Evolutionary conservation across 2,329 filamentous ascomycete species (phyloP), one percentile per base, ranked within the genome.

Genomic region (Thielaviopsis euricoi): DNA sequence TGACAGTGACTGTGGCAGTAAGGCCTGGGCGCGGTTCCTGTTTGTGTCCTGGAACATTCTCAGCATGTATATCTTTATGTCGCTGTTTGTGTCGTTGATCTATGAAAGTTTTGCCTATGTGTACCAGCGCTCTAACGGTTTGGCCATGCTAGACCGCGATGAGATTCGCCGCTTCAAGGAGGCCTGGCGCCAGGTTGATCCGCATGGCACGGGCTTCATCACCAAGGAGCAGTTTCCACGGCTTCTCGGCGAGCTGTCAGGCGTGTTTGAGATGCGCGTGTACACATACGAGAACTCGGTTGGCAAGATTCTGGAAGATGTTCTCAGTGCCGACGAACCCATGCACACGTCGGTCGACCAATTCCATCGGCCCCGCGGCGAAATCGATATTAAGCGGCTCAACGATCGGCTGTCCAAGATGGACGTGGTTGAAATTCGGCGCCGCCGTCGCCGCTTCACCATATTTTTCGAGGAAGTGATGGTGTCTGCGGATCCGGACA

Each of bases 11-110:
- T 98, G 93, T 66, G 93, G 93, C 60, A 95, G 91, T 71, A 80
- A 83, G 55, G 79, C 82, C 46, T 98, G 93, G 89, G 89, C 93
- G 7, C 79, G 89, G 55, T 81, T 83, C 37, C 76, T 98, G 10
- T 98, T 98, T 73, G 89, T 97, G 59, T 82, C 86, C 4, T 98
- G 93, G 93, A 98, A 98, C 74, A 91, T 98, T 65, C 79, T 98
- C 71, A 97, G 91, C 86, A 98, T 98, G 93, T 98, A 98, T 72
- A 95, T 98, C 66, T 98, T 98, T 66, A 91, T 97, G 67, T 96
- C 91, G 67, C 74, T 98, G 67, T 98, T 98, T 70, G 91, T 98
- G 60, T 98, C 93, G 53, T 82, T 98, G 68, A 98, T 98, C 64
- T 98, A 94, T 72, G 93, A 98, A 74, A 97, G 90, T 71, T 98